phyloP scores from a whole-genome alignment of 441 rosid genomes.

The Adansonia madagascariensis region DNA sequence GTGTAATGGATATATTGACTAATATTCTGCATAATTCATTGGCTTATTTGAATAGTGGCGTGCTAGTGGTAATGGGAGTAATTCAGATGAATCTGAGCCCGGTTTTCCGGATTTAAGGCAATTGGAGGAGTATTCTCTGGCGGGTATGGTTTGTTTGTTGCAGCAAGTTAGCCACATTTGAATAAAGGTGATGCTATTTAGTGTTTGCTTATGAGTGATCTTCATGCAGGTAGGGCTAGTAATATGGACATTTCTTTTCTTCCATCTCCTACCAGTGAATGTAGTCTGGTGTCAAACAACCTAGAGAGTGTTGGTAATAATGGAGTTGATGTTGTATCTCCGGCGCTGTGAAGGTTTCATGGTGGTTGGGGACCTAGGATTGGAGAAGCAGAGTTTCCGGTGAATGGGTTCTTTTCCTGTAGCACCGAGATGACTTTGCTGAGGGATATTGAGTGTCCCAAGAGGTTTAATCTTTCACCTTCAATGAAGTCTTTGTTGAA shows the following conservation, averaged over 20 bases:
- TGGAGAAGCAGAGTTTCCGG: slow-evolving; percentile 53
- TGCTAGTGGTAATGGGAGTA: slow-evolving; percentile 39
- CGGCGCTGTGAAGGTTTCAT: slow-evolving; percentile 75
- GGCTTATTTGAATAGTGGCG: slow-evolving; percentile 63
- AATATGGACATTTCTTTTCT: slow-evolving; percentile 59
- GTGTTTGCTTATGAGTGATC: slow-evolving; percentile 92
- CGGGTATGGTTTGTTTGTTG: slow-evolving; percentile 83
- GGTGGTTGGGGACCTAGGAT: slow-evolving; percentile 84
- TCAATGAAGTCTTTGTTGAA: slow-evolving; percentile 79
- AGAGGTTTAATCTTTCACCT: slow-evolving; percentile 84
- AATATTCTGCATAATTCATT: slow-evolving; percentile 69
- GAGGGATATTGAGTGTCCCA: slow-evolving; percentile 81
- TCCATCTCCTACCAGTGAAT: slow-evolving; percentile 40
- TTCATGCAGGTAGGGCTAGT: slow-evolving; percentile 86
- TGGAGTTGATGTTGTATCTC: slow-evolving; percentile 55
- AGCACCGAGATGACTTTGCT: slow-evolving; percentile 52
- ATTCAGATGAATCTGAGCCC: slow-evolving; percentile 53
- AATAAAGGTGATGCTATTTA: slow-evolving; percentile 95
- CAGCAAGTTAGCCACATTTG: slow-evolving; percentile 78
- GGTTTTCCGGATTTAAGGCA: slow-evolving; percentile 75
- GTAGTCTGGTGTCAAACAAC: slow-evolving; percentile 32
- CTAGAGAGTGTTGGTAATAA: slow-evolving; percentile 45
- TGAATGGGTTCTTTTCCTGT: slow-evolving; percentile 53
- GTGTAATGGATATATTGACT: slow-evolving; percentile 79
- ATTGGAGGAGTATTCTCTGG: slow-evolving; percentile 74